Conservation (phyloP, 495 filamentous ascomycete species). For the Aspergillus diversus region DNA sequence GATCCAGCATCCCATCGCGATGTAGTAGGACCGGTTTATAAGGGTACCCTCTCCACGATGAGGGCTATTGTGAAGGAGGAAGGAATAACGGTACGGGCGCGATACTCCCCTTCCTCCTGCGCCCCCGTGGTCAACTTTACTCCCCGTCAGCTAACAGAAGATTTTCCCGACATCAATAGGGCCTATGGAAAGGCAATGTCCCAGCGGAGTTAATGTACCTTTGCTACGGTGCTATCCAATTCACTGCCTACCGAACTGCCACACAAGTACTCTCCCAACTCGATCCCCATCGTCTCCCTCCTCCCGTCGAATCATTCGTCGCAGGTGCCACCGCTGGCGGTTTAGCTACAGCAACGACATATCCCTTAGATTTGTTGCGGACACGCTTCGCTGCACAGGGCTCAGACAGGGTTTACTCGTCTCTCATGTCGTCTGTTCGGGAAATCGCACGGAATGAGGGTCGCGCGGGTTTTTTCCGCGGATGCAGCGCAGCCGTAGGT, state of each 20-base stretch:
- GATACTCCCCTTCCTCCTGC: background rate
- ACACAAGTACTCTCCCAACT: conserved; percentile 62
- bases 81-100: conserved; percentile 65
- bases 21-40: conserved; percentile 68
- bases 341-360: conserved; percentile 79
- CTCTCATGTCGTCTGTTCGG: conserved; percentile 63
- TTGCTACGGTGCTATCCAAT: conserved; percentile 84
- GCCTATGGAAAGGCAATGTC: conserved; percentile 97
- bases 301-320: conserved; percentile 71
- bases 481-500: conserved; percentile 73
- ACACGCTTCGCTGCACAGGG: conserved; percentile 97
- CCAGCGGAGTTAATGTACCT: conserved; percentile 94
- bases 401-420: conserved; percentile 75
- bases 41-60: conserved; percentile 78
- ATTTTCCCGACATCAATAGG: conserved; percentile 40
- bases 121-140: background rate
- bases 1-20: conserved; percentile 60
- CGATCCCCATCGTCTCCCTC: conserved; percentile 53
- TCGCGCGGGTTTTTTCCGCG: conserved; percentile 78
- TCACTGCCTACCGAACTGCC: conserved; percentile 80
- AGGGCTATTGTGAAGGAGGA: conserved; percentile 74
- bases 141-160: conserved; percentile 1
- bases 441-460: conserved; percentile 83
- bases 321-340: conserved; percentile 81
- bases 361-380: conserved; percentile 90